A percentile compares a stretch with the other conserved stretches of the same genome.
These are phyloP conservation scores for Physaria fendleri DNA, from an alignment of 345 rosid genomes.

Conservation along the genomic window DNA sequence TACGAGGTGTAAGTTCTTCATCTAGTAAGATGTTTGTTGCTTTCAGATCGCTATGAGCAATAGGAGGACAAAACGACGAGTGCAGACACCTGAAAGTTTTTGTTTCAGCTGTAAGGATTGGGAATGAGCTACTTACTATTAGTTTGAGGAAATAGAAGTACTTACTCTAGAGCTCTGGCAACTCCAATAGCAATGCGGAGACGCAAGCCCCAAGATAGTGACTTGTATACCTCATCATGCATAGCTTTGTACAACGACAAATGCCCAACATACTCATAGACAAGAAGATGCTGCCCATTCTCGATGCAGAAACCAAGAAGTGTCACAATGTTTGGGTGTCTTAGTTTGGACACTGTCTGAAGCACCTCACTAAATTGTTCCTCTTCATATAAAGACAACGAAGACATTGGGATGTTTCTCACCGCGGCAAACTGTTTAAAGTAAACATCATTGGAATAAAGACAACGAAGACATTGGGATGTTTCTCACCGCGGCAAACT, in stretches of 20 bases:
- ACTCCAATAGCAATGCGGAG: conserved; percentile 69
- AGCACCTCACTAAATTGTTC: conserved; percentile 65
- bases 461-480: conserved; percentile 60
- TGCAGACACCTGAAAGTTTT: conserved; percentile 70
- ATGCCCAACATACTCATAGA: conserved; percentile 65
- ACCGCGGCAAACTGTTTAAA: conserved; percentile 57
- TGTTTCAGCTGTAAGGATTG: conserved; percentile 6
- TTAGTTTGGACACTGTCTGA: conserved; percentile 50
- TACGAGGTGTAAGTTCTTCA: conserved; percentile 62
- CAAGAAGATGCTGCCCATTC: conserved; percentile 71
- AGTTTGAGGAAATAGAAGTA: conserved; percentile 11
- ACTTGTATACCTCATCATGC: conserved; percentile 51
- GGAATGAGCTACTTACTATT: conserved; percentile 1
- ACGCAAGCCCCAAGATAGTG: conserved; percentile 74
- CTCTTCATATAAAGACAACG: conserved; percentile 76
- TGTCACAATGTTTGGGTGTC: conserved; percentile 72
- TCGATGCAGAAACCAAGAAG: conserved; percentile 86
- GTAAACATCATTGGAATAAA: conserved; percentile 32
- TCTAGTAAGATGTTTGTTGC: conserved; percentile 79
- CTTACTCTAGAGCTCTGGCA: conserved; percentile 80
- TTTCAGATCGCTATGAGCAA: conserved; percentile 72
- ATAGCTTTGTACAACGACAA: conserved; percentile 62
- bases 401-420: conserved; percentile 56
- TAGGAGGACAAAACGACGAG: conserved; percentile 55
- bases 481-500: conserved; percentile 75